A percentile compares a stretch with the other conserved stretches of the same genome.
Conservation (phyloP, 495 filamentous ascomycete species). For the Hyaloscypha finlandica region DNA sequence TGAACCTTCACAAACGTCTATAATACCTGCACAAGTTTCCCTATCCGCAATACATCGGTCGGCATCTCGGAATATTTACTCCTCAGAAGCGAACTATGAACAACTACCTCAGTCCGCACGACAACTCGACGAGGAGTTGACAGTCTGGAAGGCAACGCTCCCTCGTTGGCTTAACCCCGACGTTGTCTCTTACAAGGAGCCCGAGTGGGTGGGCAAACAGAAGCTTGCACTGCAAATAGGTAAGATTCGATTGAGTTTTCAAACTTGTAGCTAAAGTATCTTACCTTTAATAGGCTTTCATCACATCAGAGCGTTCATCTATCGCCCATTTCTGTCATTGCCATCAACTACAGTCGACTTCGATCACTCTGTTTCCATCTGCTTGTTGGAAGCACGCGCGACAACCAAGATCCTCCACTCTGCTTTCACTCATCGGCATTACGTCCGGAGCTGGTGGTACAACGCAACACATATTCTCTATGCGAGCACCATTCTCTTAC, state of each 20-base stretch:
- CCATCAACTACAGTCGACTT: neutral
- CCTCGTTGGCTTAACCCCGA: conserved; percentile 2
- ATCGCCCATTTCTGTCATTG: conserved; percentile 2
- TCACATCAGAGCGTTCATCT: conserved; percentile 1
- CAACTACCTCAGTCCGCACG: neutral
- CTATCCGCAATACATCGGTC: conserved; percentile 1
- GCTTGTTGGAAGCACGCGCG: neutral
- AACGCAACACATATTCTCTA: conserved; percentile 12
- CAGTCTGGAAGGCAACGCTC: neutral
- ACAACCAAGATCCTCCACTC: conserved; percentile 11
- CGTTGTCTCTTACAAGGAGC: neutral
- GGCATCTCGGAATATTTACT: neutral
- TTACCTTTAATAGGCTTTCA: neutral
- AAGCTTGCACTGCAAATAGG: conserved; percentile 11
- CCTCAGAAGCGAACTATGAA: neutral
- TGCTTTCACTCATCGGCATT: conserved; percentile 7
- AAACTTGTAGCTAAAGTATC: neutral
- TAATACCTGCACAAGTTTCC: neutral
- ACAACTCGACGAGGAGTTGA: conserved; percentile 2
- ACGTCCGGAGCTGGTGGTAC: conserved; percentile 18
- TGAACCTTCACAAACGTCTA: conserved; percentile 10
- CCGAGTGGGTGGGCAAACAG: conserved; percentile 11
- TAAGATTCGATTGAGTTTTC: neutral
- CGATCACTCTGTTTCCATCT: neutral
- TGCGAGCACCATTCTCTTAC: conserved; percentile 4